Conservation (phyloP, 192 early-diverging fungal genomes). For the Coemansia sp. region DNA sequence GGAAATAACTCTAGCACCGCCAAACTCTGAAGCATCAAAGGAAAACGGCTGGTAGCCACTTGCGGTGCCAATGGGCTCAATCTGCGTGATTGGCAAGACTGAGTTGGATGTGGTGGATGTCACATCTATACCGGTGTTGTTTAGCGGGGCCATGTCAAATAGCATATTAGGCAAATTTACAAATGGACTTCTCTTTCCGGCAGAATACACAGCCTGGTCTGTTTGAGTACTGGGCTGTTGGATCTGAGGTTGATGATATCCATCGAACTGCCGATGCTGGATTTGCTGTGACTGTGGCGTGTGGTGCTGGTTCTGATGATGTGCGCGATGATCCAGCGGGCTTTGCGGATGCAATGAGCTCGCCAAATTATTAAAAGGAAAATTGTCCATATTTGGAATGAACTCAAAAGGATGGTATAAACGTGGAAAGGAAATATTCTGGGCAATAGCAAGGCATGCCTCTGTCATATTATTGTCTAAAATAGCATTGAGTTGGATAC, state of each 20-base stretch:
- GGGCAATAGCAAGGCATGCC: conserved; percentile 3
- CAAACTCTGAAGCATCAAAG: neutral
- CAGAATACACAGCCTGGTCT: neutral
- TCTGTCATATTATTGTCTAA: conserved; percentile 28
- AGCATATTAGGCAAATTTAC: conserved; percentile 5
- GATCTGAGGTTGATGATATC: neutral
- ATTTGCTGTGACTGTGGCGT: conserved; percentile 14
- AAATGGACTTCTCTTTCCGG: conserved; percentile 6
- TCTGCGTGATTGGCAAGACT: neutral
- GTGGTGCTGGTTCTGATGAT: conserved; percentile 15
- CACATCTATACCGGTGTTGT: conserved; percentile 5
- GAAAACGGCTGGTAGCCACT: conserved; percentile 1
- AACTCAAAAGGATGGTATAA: conserved; percentile 26
- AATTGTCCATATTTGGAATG: conserved; percentile 45
- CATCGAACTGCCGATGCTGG: conserved; percentile 9
- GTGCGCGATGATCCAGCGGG: conserved; percentile 7
- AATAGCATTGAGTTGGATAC: neutral
- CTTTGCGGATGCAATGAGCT: conserved; percentile 26
- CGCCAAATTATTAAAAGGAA: conserved; percentile 37
- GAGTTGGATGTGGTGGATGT: neutral
- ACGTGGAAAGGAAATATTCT: conserved; percentile 31
- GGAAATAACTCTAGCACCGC: neutral
- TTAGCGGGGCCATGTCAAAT: conserved; percentile 9
- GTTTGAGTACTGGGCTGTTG: neutral
- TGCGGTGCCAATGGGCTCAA: neutral